Evolutionary conservation across 2,329 filamentous ascomycete genomes (phyloP), one percentile per base, ranked within the genome.

Genomic region (Amauroascus niger): DNA sequence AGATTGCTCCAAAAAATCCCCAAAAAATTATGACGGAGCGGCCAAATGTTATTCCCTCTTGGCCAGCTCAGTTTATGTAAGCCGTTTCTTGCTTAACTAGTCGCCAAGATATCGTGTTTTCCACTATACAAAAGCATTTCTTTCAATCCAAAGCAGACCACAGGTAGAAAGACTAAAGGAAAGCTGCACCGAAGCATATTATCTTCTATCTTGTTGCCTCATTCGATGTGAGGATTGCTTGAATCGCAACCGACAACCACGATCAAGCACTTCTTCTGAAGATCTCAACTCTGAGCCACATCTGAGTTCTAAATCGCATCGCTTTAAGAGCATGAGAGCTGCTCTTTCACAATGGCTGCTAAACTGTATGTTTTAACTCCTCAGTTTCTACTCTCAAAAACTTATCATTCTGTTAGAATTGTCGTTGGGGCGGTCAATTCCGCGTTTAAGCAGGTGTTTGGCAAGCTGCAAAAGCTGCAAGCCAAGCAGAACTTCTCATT

Each of bases 401-500:
- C 30, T 48, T 6, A 43, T 26, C 16, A 24, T 53, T 48, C 20
- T 43, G 51, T 14, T 57, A 83, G 72, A 49, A 61, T 93, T 62
- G 88, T 96, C 37, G 74, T 95, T 57, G 93, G 93, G 54, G 83
- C 83, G 65, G 77, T 95, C 59, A 84, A 89, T 65, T 91, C 91
- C 63, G 82, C 87, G 65, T 78, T 96, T 50, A 76, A 80, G 58
- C 70, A 83, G 11, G 83, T 86, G 8, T 88, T 98, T 67, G 77
- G 80, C 56, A 98, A 96, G 70, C 74, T 97, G 18, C 76, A 83
- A 7, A 79, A 81, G 8, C 76, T 97, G 1, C 90, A 97, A 62
- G 74, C 82, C 33, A 97, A 96, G 71, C 93, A 96, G 66, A 79
- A 78, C 64, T 97, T 98, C 67, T 78, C 87, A 13, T 86, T 96